Conservation (phyloP, 345 rosid species). For the Lumnitzera racemosa region DNA sequence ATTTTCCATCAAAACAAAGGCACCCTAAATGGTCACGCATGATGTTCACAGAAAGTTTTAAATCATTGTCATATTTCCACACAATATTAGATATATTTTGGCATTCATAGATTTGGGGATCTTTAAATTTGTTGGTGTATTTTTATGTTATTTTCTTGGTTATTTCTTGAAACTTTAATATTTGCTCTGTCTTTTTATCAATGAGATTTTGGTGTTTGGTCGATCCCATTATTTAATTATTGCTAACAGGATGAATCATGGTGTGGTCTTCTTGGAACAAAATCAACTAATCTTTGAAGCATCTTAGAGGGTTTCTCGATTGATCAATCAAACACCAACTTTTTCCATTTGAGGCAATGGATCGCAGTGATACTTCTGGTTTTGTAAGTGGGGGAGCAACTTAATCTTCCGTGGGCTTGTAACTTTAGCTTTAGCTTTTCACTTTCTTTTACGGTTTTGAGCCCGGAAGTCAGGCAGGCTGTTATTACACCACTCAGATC, state of each 20-base stretch:
- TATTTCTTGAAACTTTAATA: no score
- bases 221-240: neutral
- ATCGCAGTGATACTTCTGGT: conserved; percentile 82
- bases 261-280: neutral
- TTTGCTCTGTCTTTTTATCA: neutral
- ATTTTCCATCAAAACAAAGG: no score
- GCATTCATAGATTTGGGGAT: no score
- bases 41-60: no score
- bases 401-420: conserved; percentile 28
- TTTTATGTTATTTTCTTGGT: no score
- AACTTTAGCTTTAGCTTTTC: conserved; percentile 46
- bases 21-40: no score
- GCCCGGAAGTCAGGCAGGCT: conserved; percentile 57
- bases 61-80: no score
- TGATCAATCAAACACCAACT: neutral
- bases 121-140: no score
- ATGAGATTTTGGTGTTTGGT: neutral
- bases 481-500: conserved; percentile 23
- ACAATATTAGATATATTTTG: no score
- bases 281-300: conserved; percentile 4
- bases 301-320: neutral
- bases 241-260: conserved; percentile 2
- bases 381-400: conserved; percentile 90
- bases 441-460: conserved; percentile 32
- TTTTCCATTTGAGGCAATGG: conserved; percentile 22